Evolutionary conservation across 78 protist species (phyloP), one percentile per base, ranked within the genome.

Genomic region (Isochrysis galbana): DNA sequence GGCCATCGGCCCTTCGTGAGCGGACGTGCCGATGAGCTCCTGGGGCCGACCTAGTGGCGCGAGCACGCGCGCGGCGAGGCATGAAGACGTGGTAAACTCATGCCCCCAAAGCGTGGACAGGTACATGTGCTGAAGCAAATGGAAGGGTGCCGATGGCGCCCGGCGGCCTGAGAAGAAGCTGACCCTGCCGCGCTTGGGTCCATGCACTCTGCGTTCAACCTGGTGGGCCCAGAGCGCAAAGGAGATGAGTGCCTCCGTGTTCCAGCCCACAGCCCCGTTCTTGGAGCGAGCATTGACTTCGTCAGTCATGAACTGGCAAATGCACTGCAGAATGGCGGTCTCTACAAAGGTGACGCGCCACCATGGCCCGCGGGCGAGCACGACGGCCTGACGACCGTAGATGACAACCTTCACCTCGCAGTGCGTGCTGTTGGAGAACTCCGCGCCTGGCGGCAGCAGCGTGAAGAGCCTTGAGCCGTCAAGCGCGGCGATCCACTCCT

Each of bases 1-100:
- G 19, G 84, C 84, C 84, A 77, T 77, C 46, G 84, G 84, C 84
- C 84, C 84, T 29, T 77, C 84, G 84, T 77, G 84, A 23, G 84
- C 84, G 34, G 17, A 39, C 44, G 84, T 77, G 84, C 84, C 84
- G 32, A 26, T 29, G 32, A 77, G 44, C 21, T 34, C 32, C n/a
- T 36, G 42, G n/a, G n/a, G n/a, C 39, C 42, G 34, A 21, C 36
- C 7, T 11, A 11, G 72, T 1, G 41, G 41, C 2, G 17, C 32
- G 17, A 77, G n/a, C 47, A 77, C 47, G 47, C 84, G 84, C 3
- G 29, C 44, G n/a, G 46, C 84, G 11, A 77, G 17, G 32, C 34
- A 46, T 4, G 84, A 77, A 25, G 84, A 36, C 32, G 84, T 23
- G 47, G 25, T 2, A 21, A 70, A n/a, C n/a, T 3, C 41, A 10